Evolutionary conservation across 139 green algal genomes (phyloP).

Genomic region (Micromonas pusilla): DNA sequence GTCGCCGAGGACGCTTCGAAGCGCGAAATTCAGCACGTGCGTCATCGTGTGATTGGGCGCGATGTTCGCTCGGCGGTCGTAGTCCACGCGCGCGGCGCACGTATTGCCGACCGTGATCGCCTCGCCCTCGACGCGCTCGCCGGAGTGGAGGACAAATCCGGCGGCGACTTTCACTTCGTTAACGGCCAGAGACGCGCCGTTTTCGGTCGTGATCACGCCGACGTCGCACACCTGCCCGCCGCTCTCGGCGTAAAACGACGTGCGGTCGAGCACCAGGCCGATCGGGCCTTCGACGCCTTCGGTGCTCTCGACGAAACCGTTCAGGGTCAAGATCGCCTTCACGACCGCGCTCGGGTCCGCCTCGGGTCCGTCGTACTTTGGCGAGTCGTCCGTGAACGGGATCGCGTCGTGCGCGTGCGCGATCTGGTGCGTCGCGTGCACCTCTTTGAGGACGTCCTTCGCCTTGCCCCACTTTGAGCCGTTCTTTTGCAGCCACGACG

Average conservation of each 20-base stretch:
- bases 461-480: too few species aligned
- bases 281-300: constrained; percentile 33
- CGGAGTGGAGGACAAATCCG: constrained; percentile 90
- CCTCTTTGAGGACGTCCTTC: too few species aligned
- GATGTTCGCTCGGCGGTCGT: constrained; percentile 65
- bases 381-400: constrained; percentile 65
- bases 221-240: constrained; percentile 57
- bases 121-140: constrained; percentile 29
- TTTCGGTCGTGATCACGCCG: constrained; percentile 36
- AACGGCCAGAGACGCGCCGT: constrained; percentile 28
- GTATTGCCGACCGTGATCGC: constrained; percentile 57
- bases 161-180: constrained; percentile 60
- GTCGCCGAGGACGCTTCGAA: constrained; percentile 76
- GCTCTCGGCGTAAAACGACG: constrained; percentile 87
- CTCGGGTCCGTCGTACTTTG: constrained; percentile 66
- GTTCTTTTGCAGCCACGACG: constrained; percentile 36
- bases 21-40: constrained; percentile 92
- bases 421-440: too few species aligned
- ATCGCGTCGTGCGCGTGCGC: constrained; percentile 38
- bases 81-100: constrained; percentile 68
- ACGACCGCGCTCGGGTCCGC: constrained; percentile 50
- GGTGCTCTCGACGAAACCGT: constrained; percentile 70
- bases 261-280: constrained; percentile 83
- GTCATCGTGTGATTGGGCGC: constrained; percentile 97
- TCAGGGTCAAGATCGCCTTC: constrained; percentile 58